Conservation (phyloP, 1,139 yeast species). For the Petasospora fabianii region DNA sequence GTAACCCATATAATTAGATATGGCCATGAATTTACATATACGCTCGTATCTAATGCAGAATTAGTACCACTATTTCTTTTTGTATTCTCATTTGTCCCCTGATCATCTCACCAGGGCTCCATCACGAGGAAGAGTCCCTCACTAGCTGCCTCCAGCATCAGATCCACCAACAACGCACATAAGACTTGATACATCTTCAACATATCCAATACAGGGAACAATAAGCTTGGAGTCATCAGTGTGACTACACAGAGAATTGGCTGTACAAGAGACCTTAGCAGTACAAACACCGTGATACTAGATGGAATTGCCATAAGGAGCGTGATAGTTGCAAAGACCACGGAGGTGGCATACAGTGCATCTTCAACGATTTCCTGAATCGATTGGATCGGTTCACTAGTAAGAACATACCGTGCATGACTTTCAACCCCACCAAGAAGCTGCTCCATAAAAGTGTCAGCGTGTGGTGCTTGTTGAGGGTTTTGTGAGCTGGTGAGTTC, state of each 20-base stretch:
- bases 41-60: no score
- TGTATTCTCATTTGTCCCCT: no score
- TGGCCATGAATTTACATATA: no score
- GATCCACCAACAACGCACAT: neutral
- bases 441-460: neutral
- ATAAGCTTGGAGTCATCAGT: neutral
- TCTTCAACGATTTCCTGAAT: neutral
- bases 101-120: no score
- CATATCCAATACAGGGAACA: constrained; percentile 1
- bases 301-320: neutral
- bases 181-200: neutral
- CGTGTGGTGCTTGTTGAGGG: neutral
- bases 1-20: no score
- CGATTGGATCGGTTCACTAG: neutral
- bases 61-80: no score
- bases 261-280: neutral
- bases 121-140: neutral
- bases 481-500: neutral
- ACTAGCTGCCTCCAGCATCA: neutral
- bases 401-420: neutral
- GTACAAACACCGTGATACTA: neutral
- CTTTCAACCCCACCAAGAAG: neutral
- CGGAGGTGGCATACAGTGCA: neutral
- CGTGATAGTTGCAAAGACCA: neutral
- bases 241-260: neutral